Evolutionary conservation across 352 stramenopile species (phyloP), one percentile per base, ranked within the genome.

Genomic region (Phytophthora gonapodyides): DNA sequence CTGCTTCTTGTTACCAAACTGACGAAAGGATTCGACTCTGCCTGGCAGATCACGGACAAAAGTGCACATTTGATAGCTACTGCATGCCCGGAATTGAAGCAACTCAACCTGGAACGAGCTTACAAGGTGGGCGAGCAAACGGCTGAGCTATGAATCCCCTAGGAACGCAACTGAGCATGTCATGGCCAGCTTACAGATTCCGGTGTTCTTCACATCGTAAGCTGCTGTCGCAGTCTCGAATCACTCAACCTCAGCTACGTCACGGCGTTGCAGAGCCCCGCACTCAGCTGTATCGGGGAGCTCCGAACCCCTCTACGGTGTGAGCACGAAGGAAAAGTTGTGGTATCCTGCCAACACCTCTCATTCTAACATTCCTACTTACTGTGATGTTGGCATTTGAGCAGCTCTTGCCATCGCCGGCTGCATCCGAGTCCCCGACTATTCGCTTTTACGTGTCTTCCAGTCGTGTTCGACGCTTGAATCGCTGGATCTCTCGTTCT

Each of bases 381-480:
- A 31, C 27, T 9, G 6, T 31, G 27, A 11, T 57, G 7, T 45
- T 38, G 16, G 12, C 48, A 4, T 42, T 34, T 59, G 16, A n/a
- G 30, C 56, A 91, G 82, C 75, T 35, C 71, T 92, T 36, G 63
- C 58, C 8, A 53, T 98, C 11, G 82, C 79, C 27, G 90, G 90
- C 2, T 97, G 91, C 57, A 75, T 73, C 17, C 73, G 87, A 56
- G 72, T 96, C 11, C 84, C 69, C 6, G 78, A 88, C 2, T 97
- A 82, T 69, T 85, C 88, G 5, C 75, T 98, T 16, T 66, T 89
- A 56, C 92, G 86, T 8, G 76, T 97, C 41, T 87, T 97, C 19
- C 69, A 86, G 13, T 78, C 73, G 7, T 97, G 89, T 24, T 73
- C 68, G 11, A 69, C 58, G 24, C 70, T 98, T 7, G 76, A 88